These are phyloP conservation scores for Apophysomyces variabilis DNA, from an alignment of 371 early-diverging fungal genomes.

Conservation along the genomic window DNA sequence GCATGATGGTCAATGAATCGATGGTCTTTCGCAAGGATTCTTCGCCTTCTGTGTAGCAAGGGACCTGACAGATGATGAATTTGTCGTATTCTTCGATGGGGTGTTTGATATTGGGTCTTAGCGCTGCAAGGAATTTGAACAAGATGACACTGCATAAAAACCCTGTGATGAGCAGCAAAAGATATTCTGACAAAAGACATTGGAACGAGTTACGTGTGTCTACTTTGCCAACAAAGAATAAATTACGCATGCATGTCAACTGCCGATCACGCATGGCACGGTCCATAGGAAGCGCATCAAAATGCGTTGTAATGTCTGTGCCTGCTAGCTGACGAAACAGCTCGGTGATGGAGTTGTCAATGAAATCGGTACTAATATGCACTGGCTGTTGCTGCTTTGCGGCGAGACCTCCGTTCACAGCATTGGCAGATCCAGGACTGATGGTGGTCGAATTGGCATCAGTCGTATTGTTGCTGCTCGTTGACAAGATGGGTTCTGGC, in stretches of 20 bases:
- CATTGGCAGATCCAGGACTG: background rate
- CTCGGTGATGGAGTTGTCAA: slow-evolving; percentile 65
- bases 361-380: slow-evolving; percentile 45
- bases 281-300: slow-evolving; percentile 54
- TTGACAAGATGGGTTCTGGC: slow-evolving; percentile 3
- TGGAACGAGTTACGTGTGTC: slow-evolving; percentile 81
- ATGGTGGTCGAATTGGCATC: no score
- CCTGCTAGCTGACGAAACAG: slow-evolving; percentile 69
- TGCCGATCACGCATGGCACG: slow-evolving; percentile 43
- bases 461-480: background rate
- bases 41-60: slow-evolving; percentile 99
- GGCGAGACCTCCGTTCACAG: slow-evolving; percentile 10
- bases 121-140: slow-evolving; percentile 92
- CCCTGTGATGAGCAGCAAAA: slow-evolving; percentile 78
- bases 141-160: slow-evolving; percentile 85
- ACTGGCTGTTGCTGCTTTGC: slow-evolving; percentile 53
- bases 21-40: slow-evolving; percentile 94
- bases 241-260: slow-evolving; percentile 75
- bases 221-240: slow-evolving; percentile 89
- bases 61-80: slow-evolving; percentile 89
- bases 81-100: slow-evolving; percentile 76
- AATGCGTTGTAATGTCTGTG: slow-evolving; percentile 69
- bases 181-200: slow-evolving; percentile 88
- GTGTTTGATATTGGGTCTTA: slow-evolving; percentile 64
- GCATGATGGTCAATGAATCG: slow-evolving; percentile 86